Evolutionary conservation across 306 rosid genomes (phyloP).

Genomic region (Quercus robur): DNA sequence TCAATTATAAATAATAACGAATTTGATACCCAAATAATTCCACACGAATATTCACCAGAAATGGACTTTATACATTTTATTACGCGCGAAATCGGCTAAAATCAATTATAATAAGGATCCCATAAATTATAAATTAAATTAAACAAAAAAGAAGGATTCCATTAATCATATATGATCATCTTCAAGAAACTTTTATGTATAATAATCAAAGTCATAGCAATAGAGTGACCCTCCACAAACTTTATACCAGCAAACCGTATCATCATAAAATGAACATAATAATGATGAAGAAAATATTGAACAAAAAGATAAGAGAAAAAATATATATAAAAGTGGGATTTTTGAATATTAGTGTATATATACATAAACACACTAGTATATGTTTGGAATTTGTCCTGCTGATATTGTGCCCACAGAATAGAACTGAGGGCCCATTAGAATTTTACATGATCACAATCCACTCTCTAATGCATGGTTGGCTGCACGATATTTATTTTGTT

Average conservation of each 20-base stretch:
- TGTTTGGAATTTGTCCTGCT: not conserved
- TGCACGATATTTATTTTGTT: constrained; percentile 22
- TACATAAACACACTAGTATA: not conserved
- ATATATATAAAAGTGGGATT: too few species aligned
- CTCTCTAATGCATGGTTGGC: constrained; percentile 30
- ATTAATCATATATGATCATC: constrained; percentile 11
- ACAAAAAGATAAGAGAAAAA: not conserved
- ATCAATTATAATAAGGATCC: not conserved
- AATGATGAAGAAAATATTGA: not conserved
- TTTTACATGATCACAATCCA: not conserved
- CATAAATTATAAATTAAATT: not conserved
- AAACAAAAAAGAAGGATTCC: constrained; percentile 16
- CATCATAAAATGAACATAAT: not conserved
- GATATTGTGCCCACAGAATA: not conserved
- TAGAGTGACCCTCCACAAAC: not conserved
- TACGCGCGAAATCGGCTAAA: not conserved
- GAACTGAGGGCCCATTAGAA: constrained; percentile 7
- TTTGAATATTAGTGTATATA: not conserved
- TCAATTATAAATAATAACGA: not conserved
- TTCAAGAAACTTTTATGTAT: not conserved
- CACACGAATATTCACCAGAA: not conserved
- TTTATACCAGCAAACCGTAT: not conserved
- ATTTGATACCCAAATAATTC: constrained; percentile 14
- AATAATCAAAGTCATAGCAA: not conserved
- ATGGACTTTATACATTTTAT: too few species aligned